Conservation (phyloP, 2,329 filamentous ascomycete species). For the Talaromyces sp. region DNA sequence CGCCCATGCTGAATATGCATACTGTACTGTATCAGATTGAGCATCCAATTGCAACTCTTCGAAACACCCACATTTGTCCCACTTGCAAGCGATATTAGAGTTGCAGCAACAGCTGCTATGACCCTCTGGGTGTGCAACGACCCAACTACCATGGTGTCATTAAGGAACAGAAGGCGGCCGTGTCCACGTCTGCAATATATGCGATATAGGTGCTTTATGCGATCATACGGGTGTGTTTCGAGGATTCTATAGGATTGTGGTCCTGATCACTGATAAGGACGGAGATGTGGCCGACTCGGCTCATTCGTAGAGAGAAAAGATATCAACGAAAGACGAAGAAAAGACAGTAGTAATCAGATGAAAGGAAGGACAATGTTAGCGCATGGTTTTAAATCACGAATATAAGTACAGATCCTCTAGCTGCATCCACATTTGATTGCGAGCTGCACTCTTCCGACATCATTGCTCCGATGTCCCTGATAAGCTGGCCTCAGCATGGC, state of each 20-base stretch:
- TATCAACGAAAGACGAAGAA: constrained; percentile 4
- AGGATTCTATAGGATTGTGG: neutral
- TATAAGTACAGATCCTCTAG: neutral
- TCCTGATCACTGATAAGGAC: constrained; percentile 2
- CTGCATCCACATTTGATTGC: constrained; percentile 1
- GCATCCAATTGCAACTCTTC: neutral
- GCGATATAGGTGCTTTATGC: neutral
- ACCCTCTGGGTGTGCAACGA: constrained; percentile 57
- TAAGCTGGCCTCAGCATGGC: neutral
- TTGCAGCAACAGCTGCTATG: constrained; percentile 80
- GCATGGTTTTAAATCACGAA: neutral
- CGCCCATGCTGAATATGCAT: constrained; percentile 97
- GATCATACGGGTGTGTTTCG: neutral
- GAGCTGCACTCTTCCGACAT: neutral
- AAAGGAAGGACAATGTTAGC: neutral
- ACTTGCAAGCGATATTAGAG: constrained; percentile 78
- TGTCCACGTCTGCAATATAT: neutral
- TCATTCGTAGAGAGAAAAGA: neutral
- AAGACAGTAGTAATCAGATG: neutral
- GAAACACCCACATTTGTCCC: constrained; percentile 71
- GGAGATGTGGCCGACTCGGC: neutral
- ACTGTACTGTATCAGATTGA: constrained; percentile 52
- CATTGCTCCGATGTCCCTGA: constrained; percentile 13
- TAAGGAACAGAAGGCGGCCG: neutral
- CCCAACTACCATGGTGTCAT: constrained; percentile 27